phyloP scores from a whole-genome alignment of 768 basidiomycete species.

The Pulveroboletus sp. region DNA sequence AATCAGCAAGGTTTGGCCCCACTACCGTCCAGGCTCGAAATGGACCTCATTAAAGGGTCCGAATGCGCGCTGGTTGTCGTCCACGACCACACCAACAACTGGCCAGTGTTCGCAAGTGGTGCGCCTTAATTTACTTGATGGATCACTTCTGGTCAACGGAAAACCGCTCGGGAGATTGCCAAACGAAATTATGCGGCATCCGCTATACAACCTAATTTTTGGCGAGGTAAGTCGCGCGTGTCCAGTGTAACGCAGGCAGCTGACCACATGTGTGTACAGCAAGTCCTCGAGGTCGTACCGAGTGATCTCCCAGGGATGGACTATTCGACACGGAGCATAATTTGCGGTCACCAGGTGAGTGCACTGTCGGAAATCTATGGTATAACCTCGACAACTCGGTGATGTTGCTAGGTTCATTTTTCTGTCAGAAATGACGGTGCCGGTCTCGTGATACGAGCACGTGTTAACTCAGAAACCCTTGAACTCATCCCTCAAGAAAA shows the following conservation, averaged over 20 bases:
- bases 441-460: conserved; percentile 20
- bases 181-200: conserved; percentile 10
- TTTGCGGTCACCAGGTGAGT: conserved; percentile 19
- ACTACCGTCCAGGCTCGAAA: conserved; percentile 18
- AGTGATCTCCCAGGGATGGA: conserved; percentile 24
- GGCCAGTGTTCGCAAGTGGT: conserved; percentile 18
- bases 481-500: conserved; percentile 24
- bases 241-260: no score
- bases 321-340: conserved; percentile 16
- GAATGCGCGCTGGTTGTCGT: conserved; percentile 22
- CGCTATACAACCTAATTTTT: conserved; percentile 20
- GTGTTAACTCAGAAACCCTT: neutral
- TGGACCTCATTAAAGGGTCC: conserved; percentile 16
- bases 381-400: neutral
- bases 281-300: conserved; percentile 21
- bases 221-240: conserved; percentile 10
- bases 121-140: conserved; percentile 21
- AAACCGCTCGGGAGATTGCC: conserved; percentile 25
- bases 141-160: conserved; percentile 26
- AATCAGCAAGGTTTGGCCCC: conserved; percentile 17
- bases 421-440: conserved; percentile 3
- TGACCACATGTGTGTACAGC: conserved; percentile 10
- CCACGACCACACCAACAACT: conserved; percentile 9
- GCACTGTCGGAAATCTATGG: neutral
- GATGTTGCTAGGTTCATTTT: conserved; percentile 19